These are phyloP conservation scores for Prunus mira DNA, from an alignment of 306 rosid species.

Conservation along the genomic window DNA sequence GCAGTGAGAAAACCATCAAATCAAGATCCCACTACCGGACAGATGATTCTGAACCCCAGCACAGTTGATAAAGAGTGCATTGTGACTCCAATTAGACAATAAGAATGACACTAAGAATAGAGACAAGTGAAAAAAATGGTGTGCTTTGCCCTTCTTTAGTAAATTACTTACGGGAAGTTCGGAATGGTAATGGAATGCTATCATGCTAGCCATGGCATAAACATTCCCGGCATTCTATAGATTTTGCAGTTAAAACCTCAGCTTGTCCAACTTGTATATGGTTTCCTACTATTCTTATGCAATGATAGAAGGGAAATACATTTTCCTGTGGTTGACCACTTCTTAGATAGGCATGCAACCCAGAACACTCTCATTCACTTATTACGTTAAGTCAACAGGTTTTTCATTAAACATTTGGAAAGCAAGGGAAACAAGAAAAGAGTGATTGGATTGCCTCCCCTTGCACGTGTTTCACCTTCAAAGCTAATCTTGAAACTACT, in stretches of 20 bases:
- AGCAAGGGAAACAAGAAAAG: neutral
- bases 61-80: neutral
- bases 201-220: neutral
- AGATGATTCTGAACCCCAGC: neutral
- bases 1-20: neutral
- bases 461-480: neutral
- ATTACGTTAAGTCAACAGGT: neutral
- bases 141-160: neutral
- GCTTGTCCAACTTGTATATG: constrained; percentile 3
- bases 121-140: neutral
- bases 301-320: neutral
- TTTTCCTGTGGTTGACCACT: constrained; percentile 5
- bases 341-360: neutral
- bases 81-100: neutral
- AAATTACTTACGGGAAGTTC: neutral
- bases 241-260: neutral
- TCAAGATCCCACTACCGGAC: neutral
- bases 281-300: neutral
- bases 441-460: neutral
- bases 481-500: neutral
- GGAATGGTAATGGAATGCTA: neutral
- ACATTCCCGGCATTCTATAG: neutral
- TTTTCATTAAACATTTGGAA: neutral
- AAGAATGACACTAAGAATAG: neutral
- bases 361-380: constrained; percentile 1